Percentiles rank a stretch among this genome's conserved stretches.
phyloP scores from a whole-genome alignment of 116 monocot genomes.

The Trichopus zeylanicus region DNA sequence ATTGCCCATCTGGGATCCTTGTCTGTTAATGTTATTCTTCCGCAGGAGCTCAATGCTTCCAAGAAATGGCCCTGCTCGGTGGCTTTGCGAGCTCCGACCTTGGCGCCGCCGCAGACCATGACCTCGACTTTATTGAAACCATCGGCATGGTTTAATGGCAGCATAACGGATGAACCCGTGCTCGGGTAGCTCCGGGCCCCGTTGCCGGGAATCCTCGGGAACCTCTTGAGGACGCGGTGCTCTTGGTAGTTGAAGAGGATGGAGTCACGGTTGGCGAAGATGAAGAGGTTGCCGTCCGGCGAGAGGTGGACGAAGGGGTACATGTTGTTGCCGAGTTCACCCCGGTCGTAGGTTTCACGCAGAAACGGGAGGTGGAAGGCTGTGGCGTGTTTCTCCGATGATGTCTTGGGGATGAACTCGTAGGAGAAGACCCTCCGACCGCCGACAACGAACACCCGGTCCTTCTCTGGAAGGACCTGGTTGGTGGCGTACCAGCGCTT shows the following conservation, averaged over 20 bases:
- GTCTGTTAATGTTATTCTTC: slow-evolving; percentile 27
- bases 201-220: slow-evolving; percentile 37
- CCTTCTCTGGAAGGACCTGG: neutral
- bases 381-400: neutral
- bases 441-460: slow-evolving; percentile 1
- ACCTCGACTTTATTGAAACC: too few relatives aligned
- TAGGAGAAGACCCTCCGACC: neutral
- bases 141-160: too few relatives aligned
- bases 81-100: slow-evolving; percentile 20
- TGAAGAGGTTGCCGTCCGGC: too few relatives aligned
- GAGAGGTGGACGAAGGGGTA: slow-evolving; percentile 32
- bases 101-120: slow-evolving; percentile 39
- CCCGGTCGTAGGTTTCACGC: neutral
- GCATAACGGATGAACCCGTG: slow-evolving; percentile 54
- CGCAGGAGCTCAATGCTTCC: slow-evolving; percentile 26
- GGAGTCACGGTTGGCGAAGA: slow-evolving; percentile 23
- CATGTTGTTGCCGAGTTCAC: neutral
- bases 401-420: slow-evolving; percentile 2
- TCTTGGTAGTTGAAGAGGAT: slow-evolving; percentile 26
- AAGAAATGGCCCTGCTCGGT: too few relatives aligned
- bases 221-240: slow-evolving; percentile 17
- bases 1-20: slow-evolving; percentile 28
- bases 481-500: too few relatives aligned
- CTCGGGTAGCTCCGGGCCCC: slow-evolving; percentile 38
- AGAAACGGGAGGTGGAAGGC: neutral